Percentiles rank a stretch among this genome's conserved stretches.
Evolutionary conservation across 73 alveolate genomes (phyloP).

Genomic region (Durusdinium trenchii): DNA sequence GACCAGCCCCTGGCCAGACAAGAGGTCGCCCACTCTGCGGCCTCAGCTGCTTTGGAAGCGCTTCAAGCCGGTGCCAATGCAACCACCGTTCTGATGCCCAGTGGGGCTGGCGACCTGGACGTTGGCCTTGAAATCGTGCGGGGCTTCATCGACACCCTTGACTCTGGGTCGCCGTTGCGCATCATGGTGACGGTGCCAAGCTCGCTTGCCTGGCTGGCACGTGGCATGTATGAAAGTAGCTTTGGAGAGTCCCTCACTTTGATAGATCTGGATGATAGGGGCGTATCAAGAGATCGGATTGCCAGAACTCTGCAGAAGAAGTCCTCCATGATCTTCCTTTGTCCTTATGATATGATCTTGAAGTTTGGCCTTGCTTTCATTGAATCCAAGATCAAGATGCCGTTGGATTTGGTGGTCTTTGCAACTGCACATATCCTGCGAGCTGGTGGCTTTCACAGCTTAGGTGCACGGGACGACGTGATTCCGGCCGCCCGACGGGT

Average conservation of each 20-base stretch:
- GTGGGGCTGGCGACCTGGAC: constrained; percentile 90
- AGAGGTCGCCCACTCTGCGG: too few relatives aligned
- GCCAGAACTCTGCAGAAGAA: background rate
- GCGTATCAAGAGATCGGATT: background rate
- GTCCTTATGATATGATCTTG: constrained; percentile 64
- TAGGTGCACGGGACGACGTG: constrained; percentile 69
- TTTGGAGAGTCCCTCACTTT: constrained; percentile 10
- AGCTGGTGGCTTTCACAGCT: constrained; percentile 68
- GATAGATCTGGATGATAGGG: background rate
- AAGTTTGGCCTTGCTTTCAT: constrained; percentile 59
- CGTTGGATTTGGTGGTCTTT: constrained; percentile 52
- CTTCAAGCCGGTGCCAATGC: constrained; percentile 52
- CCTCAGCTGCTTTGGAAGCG: constrained; percentile 15
- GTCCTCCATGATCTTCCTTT: constrained; percentile 47
- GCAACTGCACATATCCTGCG: constrained; percentile 81
- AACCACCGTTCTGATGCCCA: constrained; percentile 85
- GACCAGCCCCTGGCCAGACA: too few relatives aligned
- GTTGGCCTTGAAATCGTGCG: constrained; percentile 6
- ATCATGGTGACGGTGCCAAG: constrained; percentile 15
- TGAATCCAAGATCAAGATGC: constrained; percentile 72
- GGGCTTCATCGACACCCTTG: background rate
- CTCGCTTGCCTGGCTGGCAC: constrained; percentile 20
- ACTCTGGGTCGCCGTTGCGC: background rate
- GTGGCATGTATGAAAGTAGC: background rate
- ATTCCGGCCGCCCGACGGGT: constrained; percentile 65